A percentile compares a stretch with the other conserved stretches of the same genome.
Evolutionary conservation across 345 rosid genomes (phyloP).

Genomic region (Eucalyptus sideroxylon): DNA sequence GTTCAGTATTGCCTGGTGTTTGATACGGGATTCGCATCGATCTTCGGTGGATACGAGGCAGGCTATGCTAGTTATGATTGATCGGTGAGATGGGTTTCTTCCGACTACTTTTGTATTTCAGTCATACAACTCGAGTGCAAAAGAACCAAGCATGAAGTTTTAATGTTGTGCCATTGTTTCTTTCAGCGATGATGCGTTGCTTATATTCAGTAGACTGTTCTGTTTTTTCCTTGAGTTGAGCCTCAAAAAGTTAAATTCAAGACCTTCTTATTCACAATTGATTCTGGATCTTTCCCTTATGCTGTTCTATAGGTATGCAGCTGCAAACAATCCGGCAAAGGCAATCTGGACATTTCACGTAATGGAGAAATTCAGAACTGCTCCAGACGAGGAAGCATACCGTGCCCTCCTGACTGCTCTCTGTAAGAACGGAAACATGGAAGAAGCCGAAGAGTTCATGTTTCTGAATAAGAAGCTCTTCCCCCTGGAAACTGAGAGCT

Average conservation of each 20-base stretch:
- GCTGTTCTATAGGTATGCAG: slow-evolving; percentile 45
- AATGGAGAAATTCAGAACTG: slow-evolving; percentile 68
- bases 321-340: slow-evolving; percentile 57
- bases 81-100: slow-evolving; percentile 28
- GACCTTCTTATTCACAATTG: neutral
- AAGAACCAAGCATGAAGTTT: neutral
- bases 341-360: slow-evolving; percentile 56
- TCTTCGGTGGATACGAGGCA: slow-evolving; percentile 32
- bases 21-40: slow-evolving; percentile 59
- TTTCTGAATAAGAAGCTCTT: slow-evolving; percentile 65
- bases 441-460: slow-evolving; percentile 96
- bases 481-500: slow-evolving; percentile 45
- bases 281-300: neutral
- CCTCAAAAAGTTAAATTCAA: neutral
- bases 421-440: slow-evolving; percentile 69
- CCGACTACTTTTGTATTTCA: neutral
- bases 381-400: slow-evolving; percentile 80
- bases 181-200: neutral
- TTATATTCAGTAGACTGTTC: neutral
- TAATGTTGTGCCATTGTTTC: neutral
- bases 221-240: neutral
- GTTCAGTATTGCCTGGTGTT: slow-evolving; percentile 72
- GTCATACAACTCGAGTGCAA: neutral
- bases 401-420: slow-evolving; percentile 31
- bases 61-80: slow-evolving; percentile 77